Conservation (phyloP, 2,329 filamentous ascomycete genomes). For the Aspergillus novoparasiticus region DNA sequence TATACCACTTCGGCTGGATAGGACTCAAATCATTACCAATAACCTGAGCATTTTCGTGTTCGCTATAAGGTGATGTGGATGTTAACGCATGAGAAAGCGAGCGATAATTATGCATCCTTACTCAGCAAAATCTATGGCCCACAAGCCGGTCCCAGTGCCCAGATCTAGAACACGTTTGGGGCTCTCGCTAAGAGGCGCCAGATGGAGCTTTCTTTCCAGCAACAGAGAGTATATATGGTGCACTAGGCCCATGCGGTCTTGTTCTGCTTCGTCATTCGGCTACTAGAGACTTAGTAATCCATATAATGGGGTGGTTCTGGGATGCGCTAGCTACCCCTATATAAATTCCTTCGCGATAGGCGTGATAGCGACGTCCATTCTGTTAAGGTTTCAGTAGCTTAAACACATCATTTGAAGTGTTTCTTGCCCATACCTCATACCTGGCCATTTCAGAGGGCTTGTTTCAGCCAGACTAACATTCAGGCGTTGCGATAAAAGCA, state of each 20-base stretch:
- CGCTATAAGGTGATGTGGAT: background rate
- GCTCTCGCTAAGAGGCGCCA: background rate
- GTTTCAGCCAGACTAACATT: background rate
- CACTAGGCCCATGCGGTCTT: conserved; percentile 2
- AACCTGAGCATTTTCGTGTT: background rate
- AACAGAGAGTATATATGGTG: background rate
- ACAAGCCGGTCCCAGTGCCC: background rate
- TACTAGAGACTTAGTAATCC: background rate
- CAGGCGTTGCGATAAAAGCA: background rate
- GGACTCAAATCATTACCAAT: background rate
- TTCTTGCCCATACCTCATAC: background rate
- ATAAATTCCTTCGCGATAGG: background rate
- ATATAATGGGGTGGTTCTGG: background rate
- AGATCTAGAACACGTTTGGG: background rate
- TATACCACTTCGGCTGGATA: conserved; percentile 1
- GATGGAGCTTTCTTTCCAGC: background rate
- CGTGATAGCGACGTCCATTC: conserved; percentile 3
- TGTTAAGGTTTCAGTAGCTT: background rate
- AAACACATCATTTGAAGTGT: background rate
- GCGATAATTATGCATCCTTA: background rate
- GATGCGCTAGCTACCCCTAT: background rate
- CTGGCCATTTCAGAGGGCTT: background rate
- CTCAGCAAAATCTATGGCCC: conserved; percentile 2
- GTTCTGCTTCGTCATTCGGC: conserved; percentile 2
- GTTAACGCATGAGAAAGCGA: background rate